phyloP scores from a whole-genome alignment of 331 rosid genomes.

The Rosa hybrid region DNA sequence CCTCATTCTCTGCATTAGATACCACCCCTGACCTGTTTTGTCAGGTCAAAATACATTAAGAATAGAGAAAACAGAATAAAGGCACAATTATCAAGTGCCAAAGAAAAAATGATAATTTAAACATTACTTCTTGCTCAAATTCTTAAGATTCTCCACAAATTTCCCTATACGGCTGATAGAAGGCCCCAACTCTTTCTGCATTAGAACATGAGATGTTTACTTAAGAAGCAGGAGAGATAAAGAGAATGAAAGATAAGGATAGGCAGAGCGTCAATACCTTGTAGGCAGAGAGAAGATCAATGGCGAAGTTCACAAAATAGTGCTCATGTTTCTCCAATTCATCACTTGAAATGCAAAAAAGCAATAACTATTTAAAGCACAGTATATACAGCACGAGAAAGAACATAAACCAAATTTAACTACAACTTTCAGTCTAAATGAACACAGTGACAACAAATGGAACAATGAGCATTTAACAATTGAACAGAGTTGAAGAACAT shows the following conservation, averaged over 20 bases:
- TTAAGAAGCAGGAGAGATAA: not conserved
- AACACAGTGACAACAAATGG: not conserved
- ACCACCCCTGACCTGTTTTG: conserved; percentile 56
- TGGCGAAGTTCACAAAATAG: conserved; percentile 74
- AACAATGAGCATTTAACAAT: conserved; percentile 14
- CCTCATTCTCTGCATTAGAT: conserved; percentile 50
- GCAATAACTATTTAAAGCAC: conserved; percentile 16
- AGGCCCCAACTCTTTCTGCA: conserved; percentile 92
- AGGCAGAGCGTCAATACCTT: conserved; percentile 52
- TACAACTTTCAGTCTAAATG: not conserved
- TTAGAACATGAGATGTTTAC: conserved; percentile 18
- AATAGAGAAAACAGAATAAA: conserved; percentile 18
- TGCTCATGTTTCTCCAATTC: conserved; percentile 88
- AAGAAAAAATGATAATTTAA: not conserved
- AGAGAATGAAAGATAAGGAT: not conserved
- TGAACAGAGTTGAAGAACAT: conserved; percentile 38
- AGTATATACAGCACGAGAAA: conserved; percentile 14
- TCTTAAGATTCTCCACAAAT: conserved; percentile 79
- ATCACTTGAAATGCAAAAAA: conserved; percentile 57
- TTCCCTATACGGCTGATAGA: conserved; percentile 61
- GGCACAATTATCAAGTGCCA: conserved; percentile 14
- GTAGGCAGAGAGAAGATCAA: conserved; percentile 71
- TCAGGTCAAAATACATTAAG: conserved; percentile 29
- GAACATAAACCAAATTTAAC: conserved; percentile 6
- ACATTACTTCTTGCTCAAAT: conserved; percentile 65